Evolutionary conservation across 2,329 filamentous ascomycete species (phyloP).

Genomic region (Aurifilum marmelostoma): DNA sequence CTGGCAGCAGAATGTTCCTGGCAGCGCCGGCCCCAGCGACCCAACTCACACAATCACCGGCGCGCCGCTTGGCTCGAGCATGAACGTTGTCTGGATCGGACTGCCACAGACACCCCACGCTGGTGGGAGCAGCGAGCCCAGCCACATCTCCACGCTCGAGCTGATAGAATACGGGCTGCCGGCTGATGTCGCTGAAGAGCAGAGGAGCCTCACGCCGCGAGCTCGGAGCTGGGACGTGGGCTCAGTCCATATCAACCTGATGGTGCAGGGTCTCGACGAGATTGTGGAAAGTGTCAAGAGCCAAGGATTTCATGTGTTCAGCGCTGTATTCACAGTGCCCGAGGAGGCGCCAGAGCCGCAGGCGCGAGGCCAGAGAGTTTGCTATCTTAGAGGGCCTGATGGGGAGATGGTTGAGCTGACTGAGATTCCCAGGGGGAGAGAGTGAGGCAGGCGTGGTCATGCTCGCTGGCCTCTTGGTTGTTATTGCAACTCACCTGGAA

Average conservation of each 20-base stretch:
- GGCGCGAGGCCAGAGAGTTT: neutral
- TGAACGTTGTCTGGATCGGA: constrained; percentile 8
- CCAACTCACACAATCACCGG: constrained; percentile 15
- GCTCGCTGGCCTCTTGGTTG: neutral
- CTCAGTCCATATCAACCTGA: constrained; percentile 6
- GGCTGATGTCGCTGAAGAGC: neutral
- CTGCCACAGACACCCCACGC: constrained; percentile 14
- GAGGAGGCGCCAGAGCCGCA: neutral
- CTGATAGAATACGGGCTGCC: constrained; percentile 15
- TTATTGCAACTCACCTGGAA: too few species aligned
- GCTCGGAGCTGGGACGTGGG: constrained; percentile 13
- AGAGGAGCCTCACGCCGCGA: constrained; percentile 6
- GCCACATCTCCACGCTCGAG: constrained; percentile 18
- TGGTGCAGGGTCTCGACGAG: constrained; percentile 15
- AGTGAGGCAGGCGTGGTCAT: neutral
- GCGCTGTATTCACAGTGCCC: neutral
- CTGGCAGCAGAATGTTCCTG: constrained; percentile 5
- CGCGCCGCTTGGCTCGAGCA: constrained; percentile 6
- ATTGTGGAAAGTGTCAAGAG: constrained; percentile 11
- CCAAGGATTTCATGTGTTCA: neutral
- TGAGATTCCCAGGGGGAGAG: neutral
- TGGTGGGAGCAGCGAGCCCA: constrained; percentile 3
- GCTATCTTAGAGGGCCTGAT: neutral
- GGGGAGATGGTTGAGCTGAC: neutral
- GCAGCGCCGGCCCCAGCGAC: constrained; percentile 1